Conservation (phyloP, 345 rosid species). For the Raphanus sativus region DNA sequence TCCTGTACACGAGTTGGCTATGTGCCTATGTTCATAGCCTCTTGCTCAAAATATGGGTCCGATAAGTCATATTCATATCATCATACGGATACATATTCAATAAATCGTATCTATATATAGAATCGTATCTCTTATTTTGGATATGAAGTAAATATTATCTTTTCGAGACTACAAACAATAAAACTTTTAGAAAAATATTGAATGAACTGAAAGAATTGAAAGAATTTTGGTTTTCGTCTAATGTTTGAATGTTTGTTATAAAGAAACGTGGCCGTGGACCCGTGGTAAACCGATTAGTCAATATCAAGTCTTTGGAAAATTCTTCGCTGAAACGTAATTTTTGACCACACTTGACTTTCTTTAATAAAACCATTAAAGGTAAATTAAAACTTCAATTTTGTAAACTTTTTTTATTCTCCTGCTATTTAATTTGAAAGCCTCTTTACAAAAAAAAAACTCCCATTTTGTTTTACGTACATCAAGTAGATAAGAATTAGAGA, state of each 20-base stretch:
- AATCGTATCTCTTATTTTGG: conserved; percentile 37
- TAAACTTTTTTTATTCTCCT: neutral
- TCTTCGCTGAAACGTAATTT: conserved; percentile 8
- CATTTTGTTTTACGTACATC: conserved; percentile 3
- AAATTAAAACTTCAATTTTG: neutral
- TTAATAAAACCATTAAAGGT: neutral
- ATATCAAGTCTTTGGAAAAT: conserved; percentile 26
- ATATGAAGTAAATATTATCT: conserved; percentile 22
- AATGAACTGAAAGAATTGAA: neutral
- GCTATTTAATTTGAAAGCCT: too few species aligned
- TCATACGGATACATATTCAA: conserved; percentile 15
- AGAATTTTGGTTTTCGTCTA: too few species aligned
- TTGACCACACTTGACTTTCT: conserved; percentile 22
- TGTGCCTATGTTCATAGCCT: conserved; percentile 4
- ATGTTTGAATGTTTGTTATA: neutral
- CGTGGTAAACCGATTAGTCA: conserved; percentile 21
- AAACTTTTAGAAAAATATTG: neutral
- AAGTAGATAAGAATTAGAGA: conserved; percentile 15
- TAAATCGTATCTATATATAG: conserved; percentile 22
- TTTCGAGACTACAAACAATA: conserved; percentile 4
- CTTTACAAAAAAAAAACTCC: neutral
- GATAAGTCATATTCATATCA: conserved; percentile 32
- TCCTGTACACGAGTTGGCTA: conserved; percentile 17
- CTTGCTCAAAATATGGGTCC: conserved; percentile 31
- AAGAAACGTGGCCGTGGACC: too few species aligned